Base-by-base conservation (phyloP, 495 filamentous ascomycete species). In the Acidomyces sp. region DNA sequence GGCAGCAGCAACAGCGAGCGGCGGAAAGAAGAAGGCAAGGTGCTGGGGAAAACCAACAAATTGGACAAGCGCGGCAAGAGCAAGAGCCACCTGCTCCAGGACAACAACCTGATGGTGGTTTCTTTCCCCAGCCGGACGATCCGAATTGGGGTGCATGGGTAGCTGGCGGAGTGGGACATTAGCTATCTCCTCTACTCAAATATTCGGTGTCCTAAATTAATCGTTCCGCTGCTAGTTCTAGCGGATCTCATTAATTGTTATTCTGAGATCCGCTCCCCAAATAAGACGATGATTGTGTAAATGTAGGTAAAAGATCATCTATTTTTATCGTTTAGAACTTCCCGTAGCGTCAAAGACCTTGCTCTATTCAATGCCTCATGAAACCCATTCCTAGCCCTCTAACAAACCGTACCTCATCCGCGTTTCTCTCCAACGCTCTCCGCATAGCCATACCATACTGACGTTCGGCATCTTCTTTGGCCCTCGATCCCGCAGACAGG, bases 331-430 rank as follows among this genome's bases (percentile, higher is more conserved):
- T n/a, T n/a, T n/a, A n/a, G n/a, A n/a, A n/a, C n/a, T n/a, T n/a
- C n/a, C n/a, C n/a, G n/a, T n/a, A n/a, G n/a, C n/a, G n/a, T n/a
- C n/a, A n/a, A n/a, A n/a, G n/a, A n/a, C n/a, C n/a, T n/a, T n/a
- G n/a, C n/a, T 28, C 7, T 28, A 34, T 34, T 17, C 26, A 7
- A 13, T 28, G 26, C 7, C 31, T 34, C 31, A 15, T 38, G 21
- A 38, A n/a, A 3, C 25, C 42, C 48, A 79, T 49, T 10, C 81
- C 79, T 38, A 86, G 67, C 24, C 77, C 75, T 39, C 73, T 69
- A 54, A 87, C 71, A 60, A 81, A 85, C 45, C 81, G 65, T 44
- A 82, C 80, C 54, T 90, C 85, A 61, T 86, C 75, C 12, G 84
- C 85, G 58, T 92, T 84, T 55, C 68, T 67, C 61, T 83, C 73